phyloP scores from a whole-genome alignment of 306 rosid species.

The Amphicarpaea edgeworthii region DNA sequence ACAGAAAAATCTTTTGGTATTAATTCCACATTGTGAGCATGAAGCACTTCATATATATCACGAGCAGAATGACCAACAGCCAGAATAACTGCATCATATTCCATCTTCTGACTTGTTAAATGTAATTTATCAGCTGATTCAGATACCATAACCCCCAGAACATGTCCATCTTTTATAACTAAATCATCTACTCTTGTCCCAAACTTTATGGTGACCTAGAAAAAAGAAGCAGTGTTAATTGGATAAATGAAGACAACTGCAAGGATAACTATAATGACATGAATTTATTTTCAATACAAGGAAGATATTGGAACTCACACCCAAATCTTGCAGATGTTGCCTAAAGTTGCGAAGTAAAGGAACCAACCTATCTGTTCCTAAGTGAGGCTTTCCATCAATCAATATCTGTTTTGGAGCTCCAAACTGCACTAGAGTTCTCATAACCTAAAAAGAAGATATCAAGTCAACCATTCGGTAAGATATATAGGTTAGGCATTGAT shows the following conservation, averaged over 20 bases:
- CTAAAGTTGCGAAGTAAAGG: constrained; percentile 94
- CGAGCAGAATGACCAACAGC: constrained; percentile 99
- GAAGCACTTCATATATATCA: constrained; percentile 83
- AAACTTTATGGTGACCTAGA: constrained; percentile 85
- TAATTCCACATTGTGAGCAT: constrained; percentile 79
- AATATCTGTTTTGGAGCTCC: constrained; percentile 91
- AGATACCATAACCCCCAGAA: constrained; percentile 72
- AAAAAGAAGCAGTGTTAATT: constrained; percentile 37
- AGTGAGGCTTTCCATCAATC: constrained; percentile 90
- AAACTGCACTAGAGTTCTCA: constrained; percentile 90
- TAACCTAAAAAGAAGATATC: constrained; percentile 65
- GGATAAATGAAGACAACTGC: constrained; percentile 38
- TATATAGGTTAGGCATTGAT: constrained; percentile 15
- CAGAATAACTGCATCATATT: constrained; percentile 81
- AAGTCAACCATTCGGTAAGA: constrained; percentile 34
- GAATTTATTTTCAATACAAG: constrained; percentile 39
- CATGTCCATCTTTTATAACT: constrained; percentile 63
- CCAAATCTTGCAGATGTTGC: constrained; percentile 76
- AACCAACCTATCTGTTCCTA: constrained; percentile 95
- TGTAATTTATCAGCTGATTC: constrained; percentile 68
- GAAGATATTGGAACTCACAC: constrained; percentile 68
- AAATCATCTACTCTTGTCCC: constrained; percentile 94
- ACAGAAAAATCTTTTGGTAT: constrained; percentile 90
- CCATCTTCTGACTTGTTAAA: constrained; percentile 66
- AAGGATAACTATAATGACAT: constrained; percentile 29